Evolutionary conservation across 192 early-diverging fungal species (phyloP), one percentile per base, ranked within the genome.

Genomic region (Neocallimastix lanati): DNA sequence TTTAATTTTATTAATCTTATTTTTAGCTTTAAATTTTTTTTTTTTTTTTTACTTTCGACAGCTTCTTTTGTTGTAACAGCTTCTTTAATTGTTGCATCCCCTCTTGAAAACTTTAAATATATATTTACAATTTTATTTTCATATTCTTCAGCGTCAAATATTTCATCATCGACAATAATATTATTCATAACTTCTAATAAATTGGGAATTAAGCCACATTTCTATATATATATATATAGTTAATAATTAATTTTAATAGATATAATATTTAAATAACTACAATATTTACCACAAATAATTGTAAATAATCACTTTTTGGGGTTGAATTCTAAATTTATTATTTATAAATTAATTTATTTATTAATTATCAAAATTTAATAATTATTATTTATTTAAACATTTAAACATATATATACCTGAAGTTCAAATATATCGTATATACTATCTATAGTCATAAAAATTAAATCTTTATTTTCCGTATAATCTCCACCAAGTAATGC

Each of bases 221-320:
- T 89, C 50, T 67, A 33, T n/a, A n/a, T n/a, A n/a, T n/a, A n/a
- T n/a, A n/a, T n/a, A n/a, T n/a, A n/a, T n/a, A n/a, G n/a, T n/a
- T n/a, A n/a, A n/a, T n/a, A n/a, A n/a, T n/a, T n/a, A n/a, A n/a
- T n/a, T n/a, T n/a, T n/a, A n/a, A n/a, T n/a, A n/a, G n/a, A n/a
- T n/a, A n/a, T n/a, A n/a, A n/a, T n/a, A n/a, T n/a, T n/a, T n/a
- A n/a, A n/a, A n/a, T n/a, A n/a, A n/a, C n/a, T 67, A 25, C n/a
- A n/a, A 11, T 9, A 67, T 25, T 67, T 67, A 67, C 50, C 4
- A 84, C 86, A 33, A 91, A 82, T 77, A 91, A 76, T 28, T 85
- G 81, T 78, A 86, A 91, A 76, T 89, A 86, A 76, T 91, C 88
- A 77, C 87, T 89, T 76, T 87, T 84, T 13, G 89, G 86, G 0